These are phyloP conservation scores for Colletotrichum kahawae DNA, from an alignment of 2,329 filamentous ascomycete species.

Conservation along the genomic window DNA sequence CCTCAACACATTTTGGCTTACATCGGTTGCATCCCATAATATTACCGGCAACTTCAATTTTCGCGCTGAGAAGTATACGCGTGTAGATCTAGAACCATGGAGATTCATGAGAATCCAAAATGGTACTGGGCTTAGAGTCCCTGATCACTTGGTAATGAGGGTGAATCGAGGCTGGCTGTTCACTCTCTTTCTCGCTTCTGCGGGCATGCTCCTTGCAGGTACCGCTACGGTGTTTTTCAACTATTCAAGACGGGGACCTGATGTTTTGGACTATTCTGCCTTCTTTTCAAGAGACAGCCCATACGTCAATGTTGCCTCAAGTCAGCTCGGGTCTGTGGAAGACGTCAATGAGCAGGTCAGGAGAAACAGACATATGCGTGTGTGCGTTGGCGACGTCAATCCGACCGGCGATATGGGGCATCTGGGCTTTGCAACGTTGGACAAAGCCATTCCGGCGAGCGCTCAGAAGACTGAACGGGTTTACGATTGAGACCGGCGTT, in stretches of 20 bases:
- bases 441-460: neutral
- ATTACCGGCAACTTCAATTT: neutral
- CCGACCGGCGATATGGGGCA: neutral
- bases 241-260: constrained; percentile 30
- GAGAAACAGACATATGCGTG: neutral
- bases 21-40: neutral
- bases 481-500: no score
- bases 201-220: neutral
- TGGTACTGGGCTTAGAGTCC: neutral
- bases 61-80: neutral
- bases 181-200: neutral
- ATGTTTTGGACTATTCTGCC: constrained; percentile 28
- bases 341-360: neutral
- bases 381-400: neutral
- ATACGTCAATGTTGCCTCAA: neutral
- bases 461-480: neutral
- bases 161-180: neutral
- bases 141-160: neutral
- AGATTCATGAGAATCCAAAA: neutral
- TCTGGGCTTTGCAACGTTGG: neutral
- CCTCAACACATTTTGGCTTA: constrained; percentile 7
- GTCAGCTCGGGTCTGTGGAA: neutral
- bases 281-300: neutral
- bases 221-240: constrained; percentile 24
- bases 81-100: neutral